Evolutionary conservation across 1,139 yeast genomes (phyloP).

Genomic region (Sugiyamaella paludigena): DNA sequence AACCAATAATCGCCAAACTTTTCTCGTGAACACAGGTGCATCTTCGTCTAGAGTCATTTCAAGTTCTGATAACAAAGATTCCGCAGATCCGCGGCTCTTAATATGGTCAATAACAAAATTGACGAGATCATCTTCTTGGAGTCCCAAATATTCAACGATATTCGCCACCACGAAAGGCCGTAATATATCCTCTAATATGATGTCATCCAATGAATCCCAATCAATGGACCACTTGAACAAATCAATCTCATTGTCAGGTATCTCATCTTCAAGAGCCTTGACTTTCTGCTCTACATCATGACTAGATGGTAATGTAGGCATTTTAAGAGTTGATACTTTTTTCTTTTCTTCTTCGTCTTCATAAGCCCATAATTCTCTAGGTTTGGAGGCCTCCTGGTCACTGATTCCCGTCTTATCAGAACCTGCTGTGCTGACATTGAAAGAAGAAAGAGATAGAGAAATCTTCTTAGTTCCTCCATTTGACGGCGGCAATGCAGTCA

Average conservation of each 20-base stretch:
- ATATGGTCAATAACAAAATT: conserved; percentile 33
- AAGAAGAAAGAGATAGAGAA: conserved; percentile 19
- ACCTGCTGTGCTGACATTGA: conserved; percentile 6
- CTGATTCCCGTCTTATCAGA: conserved; percentile 7
- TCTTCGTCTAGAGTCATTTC: conserved; percentile 39
- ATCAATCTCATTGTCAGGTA: conserved; percentile 26
- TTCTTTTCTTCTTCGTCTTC: conserved; percentile 23
- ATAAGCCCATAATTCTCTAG: conserved; percentile 6
- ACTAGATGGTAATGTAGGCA: conserved; percentile 10
- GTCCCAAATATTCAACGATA: conserved; percentile 37
- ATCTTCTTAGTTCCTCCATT: conserved; percentile 17
- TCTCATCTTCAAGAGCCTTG: conserved; percentile 12
- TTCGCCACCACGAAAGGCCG: conserved; percentile 31
- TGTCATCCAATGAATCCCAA: conserved; percentile 33
- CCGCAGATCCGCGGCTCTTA: conserved; percentile 28
- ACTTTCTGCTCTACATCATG: too few species aligned
- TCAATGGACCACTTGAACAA: conserved; percentile 29
- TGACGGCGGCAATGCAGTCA: conserved; percentile 8
- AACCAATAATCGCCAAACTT: conserved; percentile 33
- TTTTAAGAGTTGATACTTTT: conserved; percentile 11
- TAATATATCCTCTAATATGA: conserved; percentile 26
- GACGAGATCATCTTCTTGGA: conserved; percentile 39
- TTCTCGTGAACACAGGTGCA: conserved; percentile 32
- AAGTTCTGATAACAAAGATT: conserved; percentile 32
- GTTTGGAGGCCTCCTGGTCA: conserved; percentile 2